Conservation (phyloP, 2,329 filamentous ascomycete species). For the Thelonectria rubi region DNA sequence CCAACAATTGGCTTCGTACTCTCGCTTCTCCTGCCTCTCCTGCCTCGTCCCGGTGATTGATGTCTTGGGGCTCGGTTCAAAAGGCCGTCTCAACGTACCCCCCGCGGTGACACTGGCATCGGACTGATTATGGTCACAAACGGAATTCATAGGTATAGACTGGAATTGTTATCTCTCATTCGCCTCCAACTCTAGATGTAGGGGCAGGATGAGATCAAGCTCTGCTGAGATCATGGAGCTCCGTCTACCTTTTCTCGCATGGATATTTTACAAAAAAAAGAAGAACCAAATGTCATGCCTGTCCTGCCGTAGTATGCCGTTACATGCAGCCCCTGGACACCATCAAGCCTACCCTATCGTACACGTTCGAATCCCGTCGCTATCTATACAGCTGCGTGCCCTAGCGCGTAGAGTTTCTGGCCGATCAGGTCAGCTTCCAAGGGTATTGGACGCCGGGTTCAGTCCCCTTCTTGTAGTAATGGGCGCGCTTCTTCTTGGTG, state of each 20-base stretch:
- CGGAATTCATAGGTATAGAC: slow-evolving; percentile 18
- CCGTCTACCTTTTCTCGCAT: neutral
- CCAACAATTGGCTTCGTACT: slow-evolving; percentile 25
- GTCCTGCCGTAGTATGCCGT: neutral
- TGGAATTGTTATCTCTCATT: slow-evolving; percentile 15
- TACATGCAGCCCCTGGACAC: neutral
- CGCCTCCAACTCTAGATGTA: slow-evolving; percentile 3
- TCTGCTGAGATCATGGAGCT: slow-evolving; percentile 14
- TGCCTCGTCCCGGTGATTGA: neutral
- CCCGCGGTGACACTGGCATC: neutral
- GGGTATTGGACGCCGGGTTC: slow-evolving; percentile 75
- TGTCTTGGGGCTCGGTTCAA: neutral
- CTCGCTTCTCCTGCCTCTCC: too few relatives aligned
- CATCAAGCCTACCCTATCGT: slow-evolving; percentile 23
- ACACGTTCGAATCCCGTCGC: slow-evolving; percentile 9
- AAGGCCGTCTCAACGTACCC: neutral
- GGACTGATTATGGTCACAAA: neutral
- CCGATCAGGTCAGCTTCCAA: slow-evolving; percentile 54
- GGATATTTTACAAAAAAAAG: slow-evolving; percentile 2
- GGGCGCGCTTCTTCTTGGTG: slow-evolving; percentile 89
- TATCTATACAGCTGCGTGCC: neutral
- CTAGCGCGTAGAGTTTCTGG: neutral
- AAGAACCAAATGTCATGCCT: slow-evolving; percentile 8
- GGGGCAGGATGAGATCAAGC: slow-evolving; percentile 3
- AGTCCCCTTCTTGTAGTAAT: slow-evolving; percentile 78